Evolutionary conservation across 140 eudicot genomes (phyloP), one percentile per base, ranked within the genome.

Genomic region (Oenanthe javanica): DNA sequence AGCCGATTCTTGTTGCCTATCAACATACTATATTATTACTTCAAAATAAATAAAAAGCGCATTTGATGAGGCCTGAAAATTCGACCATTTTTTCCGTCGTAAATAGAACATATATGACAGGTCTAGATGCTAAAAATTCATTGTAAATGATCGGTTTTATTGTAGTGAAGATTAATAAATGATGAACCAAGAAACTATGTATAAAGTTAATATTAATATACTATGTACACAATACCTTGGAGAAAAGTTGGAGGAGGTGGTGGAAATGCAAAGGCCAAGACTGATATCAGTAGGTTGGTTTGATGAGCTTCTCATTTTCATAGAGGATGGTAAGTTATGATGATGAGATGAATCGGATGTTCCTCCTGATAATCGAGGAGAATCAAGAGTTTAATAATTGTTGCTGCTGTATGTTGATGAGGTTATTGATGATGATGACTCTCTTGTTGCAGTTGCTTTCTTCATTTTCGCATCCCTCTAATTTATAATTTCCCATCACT

Each of bases 351-450:
- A 31, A 31, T 31, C 31, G 1, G 31, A 31, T 19, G 47, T 8
- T 38, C 16, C 31, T 1, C 13, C 36, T 61, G 14, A 70, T 1
- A 70, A 13, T 27, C n/a, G 5, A 42, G 78, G 57, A n/a, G 42
- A 31, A 47, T n/a, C 13, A 72, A 11, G 36, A 74, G 57, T 23
- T 46, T 23, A 42, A 61, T 75, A n/a, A 48, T 75, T 75, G 78
- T 61, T 75, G 21, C 78, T 75, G 78, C 63, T 75, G 42, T 75
- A 43, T 25, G 51, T 75, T 47, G 78, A 75, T 9, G 78, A 75
- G 19, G 78, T 10, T 47, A 31, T 1, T 31, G 78, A 47, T 6
- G 43, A 75, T 9, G 78, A 14, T 75, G 78, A 48, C 31, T 75
- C 40, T 23, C 61, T 75, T 75, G 61, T 75, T 75, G 43, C 36